Base-by-base conservation (phyloP, 108 stramenopile genomes). In the Pseudonitzschia pungens region DNA sequence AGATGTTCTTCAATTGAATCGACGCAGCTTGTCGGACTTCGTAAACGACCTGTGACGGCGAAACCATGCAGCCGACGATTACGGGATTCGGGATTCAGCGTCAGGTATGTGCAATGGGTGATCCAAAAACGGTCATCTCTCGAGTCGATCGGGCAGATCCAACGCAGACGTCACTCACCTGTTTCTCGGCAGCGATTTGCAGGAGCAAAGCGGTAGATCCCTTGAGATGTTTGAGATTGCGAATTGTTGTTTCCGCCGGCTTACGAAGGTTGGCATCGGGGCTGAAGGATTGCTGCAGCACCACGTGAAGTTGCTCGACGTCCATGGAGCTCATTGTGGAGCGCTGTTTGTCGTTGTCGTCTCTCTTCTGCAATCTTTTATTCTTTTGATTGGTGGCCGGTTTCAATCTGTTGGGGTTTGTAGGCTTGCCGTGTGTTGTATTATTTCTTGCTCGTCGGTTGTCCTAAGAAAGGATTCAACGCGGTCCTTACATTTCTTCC, bases 1-100 rank as follows among this genome's bases (percentile, higher is more conserved):
- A 95, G 65, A 95, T 87, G 71, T 95, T 95, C 73, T 95, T 95
- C 44, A 95, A 76, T 70, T 95, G 93, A 77, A 95, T 95, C 45
- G 93, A 87, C 20, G 93, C 93, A 9, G 93, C 93, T 74, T 95
- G 93, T 41, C 91, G 81, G 4, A 95, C 91, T 84, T 95, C 91
- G 64, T 87, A 92, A 84, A 89, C 89, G 26, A 87, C 87, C 87
- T 87, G 28, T 16, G 29, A 26, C 26, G 5, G 5, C 9, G 28
- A 58, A 31, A 26, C 28, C n/a, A 54, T 24, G 50, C n/a, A 24
- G 14, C 24, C n/a, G n/a, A 54, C 53, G 7, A 64, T 10, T 55
- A 22, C 29, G 22, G 26, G 20, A 29, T 16, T 54, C 29, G 22
- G 26, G 20, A 29, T 16, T 54, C 18, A 68, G 41, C 26, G 36